Evolutionary conservation across 2,329 filamentous ascomycete species (phyloP).

Genomic region (Ascochyta koolunga): DNA sequence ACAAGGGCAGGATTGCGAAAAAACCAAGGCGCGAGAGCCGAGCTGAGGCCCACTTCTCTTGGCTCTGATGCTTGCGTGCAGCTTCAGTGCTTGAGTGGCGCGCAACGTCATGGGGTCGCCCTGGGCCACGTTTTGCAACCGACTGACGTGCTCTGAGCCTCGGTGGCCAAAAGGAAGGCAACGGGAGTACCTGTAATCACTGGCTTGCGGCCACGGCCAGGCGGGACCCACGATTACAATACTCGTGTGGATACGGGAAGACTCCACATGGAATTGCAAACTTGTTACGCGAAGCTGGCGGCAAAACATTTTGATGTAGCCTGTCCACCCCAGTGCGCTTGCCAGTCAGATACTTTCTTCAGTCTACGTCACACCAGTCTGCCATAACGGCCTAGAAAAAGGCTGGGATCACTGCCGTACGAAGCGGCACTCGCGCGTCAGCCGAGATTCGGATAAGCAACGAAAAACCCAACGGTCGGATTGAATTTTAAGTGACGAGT

Average conservation of each 20-base stretch:
- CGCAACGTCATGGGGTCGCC: constrained; percentile 11
- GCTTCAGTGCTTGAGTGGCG: constrained; percentile 16
- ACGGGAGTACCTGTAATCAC: constrained; percentile 6
- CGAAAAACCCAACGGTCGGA: constrained; percentile 18
- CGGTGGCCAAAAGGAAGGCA: background rate
- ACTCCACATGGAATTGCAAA: background rate
- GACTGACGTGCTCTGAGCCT: background rate
- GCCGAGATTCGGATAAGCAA: constrained; percentile 12
- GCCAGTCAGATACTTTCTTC: constrained; percentile 2
- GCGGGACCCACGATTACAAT: background rate
- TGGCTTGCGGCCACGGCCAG: background rate
- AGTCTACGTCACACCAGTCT: constrained; percentile 16
- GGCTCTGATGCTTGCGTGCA: constrained; percentile 16
- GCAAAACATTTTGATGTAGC: background rate
- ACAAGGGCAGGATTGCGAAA: constrained; percentile 6
- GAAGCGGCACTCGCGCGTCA: constrained; percentile 15
- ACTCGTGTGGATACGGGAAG: background rate
- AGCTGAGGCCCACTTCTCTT: constrained; percentile 8
- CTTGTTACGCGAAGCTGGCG: background rate
- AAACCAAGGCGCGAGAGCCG: constrained; percentile 5
- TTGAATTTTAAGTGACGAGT: background rate
- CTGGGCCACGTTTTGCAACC: background rate
- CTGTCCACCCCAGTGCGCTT: background rate
- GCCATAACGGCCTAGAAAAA: constrained; percentile 5
- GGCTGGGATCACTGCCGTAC: constrained; percentile 1